phyloP scores from a whole-genome alignment of 306 rosid species.

The Medicago ruthenica region DNA sequence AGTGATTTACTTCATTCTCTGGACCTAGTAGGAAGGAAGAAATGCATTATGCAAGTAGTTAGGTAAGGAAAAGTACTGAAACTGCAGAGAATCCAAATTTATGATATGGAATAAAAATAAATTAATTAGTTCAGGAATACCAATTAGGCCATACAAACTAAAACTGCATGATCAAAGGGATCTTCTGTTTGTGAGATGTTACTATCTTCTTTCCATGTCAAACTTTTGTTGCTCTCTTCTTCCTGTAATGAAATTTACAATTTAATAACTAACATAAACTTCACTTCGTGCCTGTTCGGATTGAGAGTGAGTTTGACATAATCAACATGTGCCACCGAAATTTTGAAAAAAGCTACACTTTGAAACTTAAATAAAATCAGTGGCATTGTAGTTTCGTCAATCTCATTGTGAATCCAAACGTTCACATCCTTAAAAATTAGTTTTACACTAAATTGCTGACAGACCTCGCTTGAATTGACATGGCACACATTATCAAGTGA shows the following conservation, averaged over 20 bases:
- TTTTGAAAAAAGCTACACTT: too few relatives aligned
- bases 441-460: conserved; percentile 19
- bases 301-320: not conserved
- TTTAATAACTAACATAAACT: conserved; percentile 16
- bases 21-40: too few relatives aligned
- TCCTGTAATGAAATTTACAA: conserved; percentile 45
- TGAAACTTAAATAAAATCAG: not conserved
- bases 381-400: not conserved
- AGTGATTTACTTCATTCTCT: too few relatives aligned
- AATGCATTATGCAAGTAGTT: too few relatives aligned
- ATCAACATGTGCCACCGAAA: too few relatives aligned
- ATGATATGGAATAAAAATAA: not conserved
- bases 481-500: conserved; percentile 63
- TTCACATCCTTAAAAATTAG: not conserved
- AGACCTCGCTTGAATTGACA: conserved; percentile 48
- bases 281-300: not conserved
- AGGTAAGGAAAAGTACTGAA: not conserved
- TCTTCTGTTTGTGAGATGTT: conserved; percentile 50
- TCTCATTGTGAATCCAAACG: not conserved
- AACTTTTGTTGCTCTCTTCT: conserved; percentile 38
- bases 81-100: not conserved
- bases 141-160: conserved; percentile 60
- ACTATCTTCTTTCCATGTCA: conserved; percentile 42
- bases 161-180: conserved; percentile 61
- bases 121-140: conserved; percentile 20